These are phyloP conservation scores for Termitomyces bulborhizus DNA, from an alignment of 768 basidiomycete species.

Conservation along the genomic window DNA sequence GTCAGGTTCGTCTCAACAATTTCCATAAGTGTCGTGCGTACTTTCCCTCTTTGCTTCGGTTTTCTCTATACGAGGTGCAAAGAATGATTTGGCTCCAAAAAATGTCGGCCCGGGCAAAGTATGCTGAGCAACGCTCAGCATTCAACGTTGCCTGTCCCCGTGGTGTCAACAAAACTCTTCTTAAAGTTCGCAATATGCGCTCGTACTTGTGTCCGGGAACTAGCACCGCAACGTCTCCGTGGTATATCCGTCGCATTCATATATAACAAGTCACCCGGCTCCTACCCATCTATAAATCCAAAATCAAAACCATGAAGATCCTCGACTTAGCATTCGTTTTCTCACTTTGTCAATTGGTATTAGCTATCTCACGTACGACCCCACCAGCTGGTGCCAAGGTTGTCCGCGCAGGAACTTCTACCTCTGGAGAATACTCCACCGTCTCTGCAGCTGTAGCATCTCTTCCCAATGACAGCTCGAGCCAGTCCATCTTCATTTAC, in stretches of 20 bases:
- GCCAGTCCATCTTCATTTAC: slow-evolving; percentile 38
- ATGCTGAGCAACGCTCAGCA: too few relatives aligned
- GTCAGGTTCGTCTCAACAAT: not conserved
- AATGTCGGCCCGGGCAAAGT: too few relatives aligned
- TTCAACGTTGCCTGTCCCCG: not conserved
- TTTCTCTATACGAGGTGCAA: too few relatives aligned
- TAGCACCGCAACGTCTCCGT: not conserved
- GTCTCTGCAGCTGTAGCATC: slow-evolving; percentile 34
- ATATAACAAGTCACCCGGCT: not conserved
- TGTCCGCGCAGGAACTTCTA: slow-evolving; percentile 33
- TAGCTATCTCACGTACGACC: slow-evolving; percentile 30
- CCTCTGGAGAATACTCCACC: slow-evolving; percentile 33
- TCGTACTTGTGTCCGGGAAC: too few relatives aligned
- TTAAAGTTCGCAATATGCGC: not conserved
- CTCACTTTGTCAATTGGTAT: slow-evolving; percentile 2
- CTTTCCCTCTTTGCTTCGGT: not conserved
- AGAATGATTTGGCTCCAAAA: not conserved
- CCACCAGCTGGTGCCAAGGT: slow-evolving; percentile 37
- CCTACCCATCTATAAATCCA: not conserved
- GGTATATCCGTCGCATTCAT: not conserved
- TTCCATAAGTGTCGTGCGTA: not conserved
- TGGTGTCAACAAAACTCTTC: not conserved
- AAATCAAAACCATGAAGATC: not conserved
- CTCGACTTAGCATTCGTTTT: not conserved
- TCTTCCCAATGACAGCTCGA: slow-evolving; percentile 33